Evolutionary conservation across 805 yeast genomes (phyloP).

Genomic region (Wickerhamomyces sydowiorum): DNA sequence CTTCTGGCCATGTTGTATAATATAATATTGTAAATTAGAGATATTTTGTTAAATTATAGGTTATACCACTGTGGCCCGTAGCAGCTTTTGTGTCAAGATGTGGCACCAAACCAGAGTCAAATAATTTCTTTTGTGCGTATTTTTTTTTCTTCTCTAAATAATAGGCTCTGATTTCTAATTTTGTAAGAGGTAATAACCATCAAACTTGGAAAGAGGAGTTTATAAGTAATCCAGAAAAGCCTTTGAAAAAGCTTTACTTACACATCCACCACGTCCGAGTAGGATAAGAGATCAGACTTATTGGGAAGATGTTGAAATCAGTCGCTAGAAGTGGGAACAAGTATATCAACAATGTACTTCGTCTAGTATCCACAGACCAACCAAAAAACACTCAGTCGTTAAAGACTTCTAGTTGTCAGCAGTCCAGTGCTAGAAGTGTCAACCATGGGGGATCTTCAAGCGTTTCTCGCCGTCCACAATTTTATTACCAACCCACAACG

Average conservation of each 20-base stretch:
- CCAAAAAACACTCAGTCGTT: neutral
- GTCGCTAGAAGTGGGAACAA: neutral
- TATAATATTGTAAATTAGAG: slow-evolving; percentile 4
- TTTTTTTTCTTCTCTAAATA: too few species aligned
- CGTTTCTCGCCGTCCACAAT: neutral
- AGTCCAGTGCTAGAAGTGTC: neutral
- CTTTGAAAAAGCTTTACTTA: too few species aligned
- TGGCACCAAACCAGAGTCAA: neutral
- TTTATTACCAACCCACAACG: neutral
- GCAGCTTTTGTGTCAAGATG: neutral
- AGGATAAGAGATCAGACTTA: too few species aligned
- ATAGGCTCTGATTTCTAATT: too few species aligned
- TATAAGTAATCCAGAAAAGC: too few species aligned
- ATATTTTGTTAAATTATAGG: neutral
- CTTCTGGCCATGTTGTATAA: too few species aligned
- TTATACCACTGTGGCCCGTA: neutral
- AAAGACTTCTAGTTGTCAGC: neutral
- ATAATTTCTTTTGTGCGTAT: neutral
- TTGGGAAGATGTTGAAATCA: neutral
- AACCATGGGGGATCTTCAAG: neutral
- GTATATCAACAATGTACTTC: neutral
- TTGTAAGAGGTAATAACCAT: too few species aligned
- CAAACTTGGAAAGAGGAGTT: too few species aligned
- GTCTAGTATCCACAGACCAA: neutral
- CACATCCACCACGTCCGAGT: too few species aligned